phyloP scores from a whole-genome alignment of 345 rosid species.

The Boechera divaricarpa region DNA sequence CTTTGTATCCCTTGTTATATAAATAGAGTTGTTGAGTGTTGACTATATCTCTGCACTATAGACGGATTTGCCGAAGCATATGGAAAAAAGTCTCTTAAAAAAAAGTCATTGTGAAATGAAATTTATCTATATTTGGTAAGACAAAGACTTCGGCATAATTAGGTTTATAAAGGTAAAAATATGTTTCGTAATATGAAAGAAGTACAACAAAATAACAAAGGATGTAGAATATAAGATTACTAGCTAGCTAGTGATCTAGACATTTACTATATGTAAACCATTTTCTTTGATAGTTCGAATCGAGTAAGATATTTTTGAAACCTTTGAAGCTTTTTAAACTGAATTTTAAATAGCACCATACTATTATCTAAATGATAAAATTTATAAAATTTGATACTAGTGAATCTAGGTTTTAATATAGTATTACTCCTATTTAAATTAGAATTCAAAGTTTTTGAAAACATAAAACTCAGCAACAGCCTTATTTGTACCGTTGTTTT shows the following conservation, averaged over 20 bases:
- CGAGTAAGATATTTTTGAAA: background rate
- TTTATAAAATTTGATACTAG: constrained; percentile 1
- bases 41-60: constrained; percentile 31
- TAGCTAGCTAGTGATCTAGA: background rate
- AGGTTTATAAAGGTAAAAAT: constrained; percentile 3
- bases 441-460: background rate
- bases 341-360: background rate
- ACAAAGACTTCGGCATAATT: constrained; percentile 18
- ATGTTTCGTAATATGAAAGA: constrained; percentile 1
- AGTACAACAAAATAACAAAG: constrained; percentile 2
- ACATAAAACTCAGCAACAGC: constrained; percentile 2
- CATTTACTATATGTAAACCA: background rate
- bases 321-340: background rate
- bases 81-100: constrained; percentile 20
- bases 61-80: constrained; percentile 31
- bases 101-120: constrained; percentile 18
- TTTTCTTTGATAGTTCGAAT: background rate
- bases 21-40: constrained; percentile 42
- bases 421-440: background rate
- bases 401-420: background rate
- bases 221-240: constrained; percentile 4
- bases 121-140: constrained; percentile 34
- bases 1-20: constrained; percentile 24
- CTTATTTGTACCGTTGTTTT: constrained; percentile 36
- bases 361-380: background rate